Evolutionary conservation across 139 green algal genomes (phyloP).

Genomic region (Chlamydomonas schloesseri): DNA sequence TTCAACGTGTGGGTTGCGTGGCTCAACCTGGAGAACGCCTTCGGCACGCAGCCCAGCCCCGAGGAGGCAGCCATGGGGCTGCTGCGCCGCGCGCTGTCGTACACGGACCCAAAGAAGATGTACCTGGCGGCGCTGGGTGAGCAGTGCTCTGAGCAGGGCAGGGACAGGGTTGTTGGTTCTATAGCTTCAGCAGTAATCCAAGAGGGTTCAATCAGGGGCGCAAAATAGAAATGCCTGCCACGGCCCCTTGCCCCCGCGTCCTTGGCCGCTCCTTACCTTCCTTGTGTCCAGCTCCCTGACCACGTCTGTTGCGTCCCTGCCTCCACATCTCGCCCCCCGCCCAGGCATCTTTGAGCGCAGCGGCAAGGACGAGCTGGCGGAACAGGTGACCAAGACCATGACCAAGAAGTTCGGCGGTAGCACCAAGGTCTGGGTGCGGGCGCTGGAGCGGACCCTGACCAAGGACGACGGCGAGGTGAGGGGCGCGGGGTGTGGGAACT

Average conservation of each 20-base stretch:
- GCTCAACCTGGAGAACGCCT: constrained; percentile 94
- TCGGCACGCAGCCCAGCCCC: constrained; percentile 72
- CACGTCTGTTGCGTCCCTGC: too few species aligned
- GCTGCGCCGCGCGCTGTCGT: constrained; percentile 83
- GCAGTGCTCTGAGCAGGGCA: not conserved
- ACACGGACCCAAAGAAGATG: constrained; percentile 89
- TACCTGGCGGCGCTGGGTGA: constrained; percentile 64
- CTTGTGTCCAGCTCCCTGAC: too few species aligned
- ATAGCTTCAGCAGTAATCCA: too few species aligned
- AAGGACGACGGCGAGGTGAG: constrained; percentile 38
- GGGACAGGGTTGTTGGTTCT: too few species aligned
- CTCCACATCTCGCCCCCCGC: too few species aligned
- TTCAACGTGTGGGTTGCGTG: constrained; percentile 97
- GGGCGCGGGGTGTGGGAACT: not conserved
- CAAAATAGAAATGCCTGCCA: too few species aligned
- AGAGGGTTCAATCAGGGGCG: too few species aligned
- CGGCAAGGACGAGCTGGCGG: constrained; percentile 63
- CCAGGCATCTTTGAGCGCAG: constrained; percentile 64
- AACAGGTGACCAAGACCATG: constrained; percentile 77
- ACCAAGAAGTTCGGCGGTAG: constrained; percentile 87
- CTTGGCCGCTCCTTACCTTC: too few species aligned
- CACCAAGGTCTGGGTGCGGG: constrained; percentile 89
- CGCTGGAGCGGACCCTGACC: constrained; percentile 69
- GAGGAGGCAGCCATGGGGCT: constrained; percentile 83
- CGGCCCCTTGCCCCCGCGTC: too few species aligned